These are phyloP conservation scores for Glycine latifolia DNA, from an alignment of 306 rosid genomes.

Conservation along the genomic window DNA sequence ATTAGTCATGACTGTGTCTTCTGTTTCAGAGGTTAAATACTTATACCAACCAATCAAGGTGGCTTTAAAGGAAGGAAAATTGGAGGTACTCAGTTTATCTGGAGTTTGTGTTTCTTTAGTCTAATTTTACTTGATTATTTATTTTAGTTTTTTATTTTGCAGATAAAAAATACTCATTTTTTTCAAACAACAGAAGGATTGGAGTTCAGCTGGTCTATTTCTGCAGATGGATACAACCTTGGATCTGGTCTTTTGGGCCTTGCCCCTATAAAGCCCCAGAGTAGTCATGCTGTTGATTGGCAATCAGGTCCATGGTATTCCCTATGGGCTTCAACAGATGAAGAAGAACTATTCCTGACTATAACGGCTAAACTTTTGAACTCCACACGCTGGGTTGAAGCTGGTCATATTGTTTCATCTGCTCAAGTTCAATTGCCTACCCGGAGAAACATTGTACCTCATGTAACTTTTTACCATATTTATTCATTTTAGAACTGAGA, in stretches of 20 bases:
- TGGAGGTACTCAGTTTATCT: slow-evolving; percentile 60
- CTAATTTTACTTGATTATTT: slow-evolving; percentile 29
- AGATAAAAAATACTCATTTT: slow-evolving; percentile 80
- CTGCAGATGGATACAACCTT: slow-evolving; percentile 75
- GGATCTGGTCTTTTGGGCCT: slow-evolving; percentile 75
- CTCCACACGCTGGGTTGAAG: slow-evolving; percentile 80
- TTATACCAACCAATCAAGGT: slow-evolving; percentile 90
- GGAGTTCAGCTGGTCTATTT: slow-evolving; percentile 81
- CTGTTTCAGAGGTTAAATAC: slow-evolving; percentile 83
- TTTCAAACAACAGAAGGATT: slow-evolving; percentile 76
- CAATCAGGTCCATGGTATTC: slow-evolving; percentile 80
- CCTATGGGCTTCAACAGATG: slow-evolving; percentile 65
- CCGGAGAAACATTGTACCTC: slow-evolving; percentile 59
- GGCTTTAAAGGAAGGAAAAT: slow-evolving; percentile 57
- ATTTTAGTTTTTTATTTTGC: slow-evolving; percentile 43
- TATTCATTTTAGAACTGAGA: slow-evolving; percentile 3
- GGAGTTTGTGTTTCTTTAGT: slow-evolving; percentile 26
- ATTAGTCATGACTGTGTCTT: slow-evolving; percentile 36
- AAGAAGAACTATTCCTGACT: slow-evolving; percentile 69
- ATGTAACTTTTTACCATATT: slow-evolving; percentile 53
- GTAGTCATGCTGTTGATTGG: slow-evolving; percentile 61
- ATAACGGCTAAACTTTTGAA: slow-evolving; percentile 70
- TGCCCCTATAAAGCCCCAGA: slow-evolving; percentile 74
- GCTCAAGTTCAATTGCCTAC: slow-evolving; percentile 85
- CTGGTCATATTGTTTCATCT: slow-evolving; percentile 81